Percentiles rank a stretch among this genome's conserved stretches.
These are phyloP conservation scores for Dactylellina parvicollis DNA, from an alignment of 2,329 filamentous ascomycete genomes.

Conservation along the genomic window DNA sequence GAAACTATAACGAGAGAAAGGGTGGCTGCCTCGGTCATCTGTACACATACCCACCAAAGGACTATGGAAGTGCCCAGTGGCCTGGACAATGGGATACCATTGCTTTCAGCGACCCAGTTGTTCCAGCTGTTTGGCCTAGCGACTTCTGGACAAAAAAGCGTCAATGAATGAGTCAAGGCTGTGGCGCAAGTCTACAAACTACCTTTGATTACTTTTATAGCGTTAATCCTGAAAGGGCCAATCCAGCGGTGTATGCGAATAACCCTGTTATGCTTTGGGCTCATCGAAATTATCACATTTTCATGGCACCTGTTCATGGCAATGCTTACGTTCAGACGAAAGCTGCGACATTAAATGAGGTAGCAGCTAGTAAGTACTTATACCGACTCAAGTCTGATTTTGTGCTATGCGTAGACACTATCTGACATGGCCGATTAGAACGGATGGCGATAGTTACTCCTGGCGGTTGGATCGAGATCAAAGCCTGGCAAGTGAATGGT, in stretches of 20 bases:
- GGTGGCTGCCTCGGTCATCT: conserved; percentile 1
- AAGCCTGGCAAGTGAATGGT: conserved; percentile 1
- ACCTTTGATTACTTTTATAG: conserved; percentile 2
- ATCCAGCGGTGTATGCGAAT: background rate
- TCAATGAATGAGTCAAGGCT: background rate
- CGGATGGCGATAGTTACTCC: conserved; percentile 1
- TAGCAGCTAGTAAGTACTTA: no score
- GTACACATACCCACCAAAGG: background rate
- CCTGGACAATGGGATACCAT: conserved; percentile 14
- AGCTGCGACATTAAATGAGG: background rate
- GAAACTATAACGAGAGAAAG: background rate
- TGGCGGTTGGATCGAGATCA: conserved; percentile 10
- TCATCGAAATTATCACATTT: conserved; percentile 18
- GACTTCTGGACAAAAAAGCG: background rate
- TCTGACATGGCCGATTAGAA: no score
- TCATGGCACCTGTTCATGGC: background rate
- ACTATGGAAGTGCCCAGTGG: background rate
- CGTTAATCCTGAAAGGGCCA: no score
- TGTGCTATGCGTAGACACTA: no score
- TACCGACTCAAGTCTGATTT: no score
- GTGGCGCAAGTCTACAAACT: background rate
- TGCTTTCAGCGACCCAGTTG: conserved; percentile 15
- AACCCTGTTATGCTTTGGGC: background rate
- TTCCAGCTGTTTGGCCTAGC: conserved; percentile 5
- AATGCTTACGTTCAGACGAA: conserved; percentile 8